A percentile compares a stretch with the other conserved stretches of the same genome.
phyloP scores from a whole-genome alignment of 345 rosid genomes.

The Streptanthus diversifolius region DNA sequence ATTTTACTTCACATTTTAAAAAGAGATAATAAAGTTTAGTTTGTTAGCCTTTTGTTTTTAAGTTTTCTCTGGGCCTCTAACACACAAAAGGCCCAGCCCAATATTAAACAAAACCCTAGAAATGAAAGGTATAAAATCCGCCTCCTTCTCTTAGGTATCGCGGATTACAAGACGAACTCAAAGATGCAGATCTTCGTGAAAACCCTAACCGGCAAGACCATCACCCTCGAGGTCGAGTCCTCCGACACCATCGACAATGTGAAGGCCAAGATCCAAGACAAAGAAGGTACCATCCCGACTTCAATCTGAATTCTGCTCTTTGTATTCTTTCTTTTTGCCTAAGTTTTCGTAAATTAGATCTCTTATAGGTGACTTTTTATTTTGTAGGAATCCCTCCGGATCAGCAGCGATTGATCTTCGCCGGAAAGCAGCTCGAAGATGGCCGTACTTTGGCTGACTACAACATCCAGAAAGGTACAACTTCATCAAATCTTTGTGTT shows the following conservation, averaged over 20 bases:
- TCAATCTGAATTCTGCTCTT: neutral
- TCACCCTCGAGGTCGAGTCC: conserved; percentile 93
- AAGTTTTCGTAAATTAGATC: neutral
- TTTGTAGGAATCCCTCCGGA: conserved; percentile 79
- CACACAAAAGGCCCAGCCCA: conserved; percentile 10
- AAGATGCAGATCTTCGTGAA: conserved; percentile 93
- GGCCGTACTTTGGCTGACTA: conserved; percentile 90
- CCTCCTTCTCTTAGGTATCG: neutral
- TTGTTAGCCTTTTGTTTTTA: neutral
- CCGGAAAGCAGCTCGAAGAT: conserved; percentile 92
- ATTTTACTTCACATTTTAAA: no score
- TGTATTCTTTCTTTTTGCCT: neutral
- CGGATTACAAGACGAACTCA: conserved; percentile 2
- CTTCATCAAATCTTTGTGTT: neutral
- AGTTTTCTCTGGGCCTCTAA: neutral
- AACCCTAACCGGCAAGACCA: conserved; percentile 92
- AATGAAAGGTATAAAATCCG: neutral
- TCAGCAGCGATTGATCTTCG: conserved; percentile 84
- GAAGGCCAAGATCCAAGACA: conserved; percentile 90
- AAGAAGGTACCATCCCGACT: conserved; percentile 50
- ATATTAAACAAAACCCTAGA: conserved; percentile 21
- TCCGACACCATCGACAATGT: conserved; percentile 87
- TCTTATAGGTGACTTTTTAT: neutral
- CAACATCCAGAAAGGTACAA: conserved; percentile 77
- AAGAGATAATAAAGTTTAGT: no score